Evolutionary conservation across 176 grass and related monocot genomes (phyloP), one percentile per base, ranked within the genome.

Genomic region (Bothriochloa decipiens): DNA sequence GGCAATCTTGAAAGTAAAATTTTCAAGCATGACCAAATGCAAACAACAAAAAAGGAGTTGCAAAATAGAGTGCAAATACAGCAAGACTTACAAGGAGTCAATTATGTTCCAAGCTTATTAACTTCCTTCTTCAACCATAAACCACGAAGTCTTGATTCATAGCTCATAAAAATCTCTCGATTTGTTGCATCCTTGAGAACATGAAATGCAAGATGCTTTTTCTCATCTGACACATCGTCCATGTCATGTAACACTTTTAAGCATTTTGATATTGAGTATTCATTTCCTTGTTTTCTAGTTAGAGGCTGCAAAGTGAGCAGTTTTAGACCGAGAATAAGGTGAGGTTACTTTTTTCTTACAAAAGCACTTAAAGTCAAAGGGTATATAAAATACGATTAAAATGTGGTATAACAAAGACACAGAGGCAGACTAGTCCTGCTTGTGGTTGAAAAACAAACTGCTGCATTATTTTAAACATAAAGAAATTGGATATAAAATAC

Each of bases 41-140:
- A 23, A 70, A 41, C 33, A 22, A n/a, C 18, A 70, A 70, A 70
- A 70, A 70, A 12, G 18, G 67, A 70, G 17, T 5, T 43, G 68
- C 68, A 71, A 71, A 71, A 11, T 25, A 71, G 39, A 43, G 37
- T n/a, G 22, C 22, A 71, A 71, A 71, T 13, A 71, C 37, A 71
- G 22, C 68, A 43, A 25, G 22, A 71, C 68, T 71, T 43, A 43
- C 39, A 70, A 22, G 35, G 18, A 70, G 22, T 42, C 68, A 25
- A 22, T 43, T 43, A 71, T 41, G 68, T 43, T 71, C 39, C 22
- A 75, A 83, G 41, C 29, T 83, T 83, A 10, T 17, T 73, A 33
- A 83, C 82, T 75, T 83, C 70, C 70, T 83, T 74, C 57, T 83
- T 83, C 71, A 75, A 52, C 82, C 71, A 84, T n/a, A 75, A 52